phyloP scores from a whole-genome alignment of 805 yeast genomes.

The Monosporozyma aquatica region DNA sequence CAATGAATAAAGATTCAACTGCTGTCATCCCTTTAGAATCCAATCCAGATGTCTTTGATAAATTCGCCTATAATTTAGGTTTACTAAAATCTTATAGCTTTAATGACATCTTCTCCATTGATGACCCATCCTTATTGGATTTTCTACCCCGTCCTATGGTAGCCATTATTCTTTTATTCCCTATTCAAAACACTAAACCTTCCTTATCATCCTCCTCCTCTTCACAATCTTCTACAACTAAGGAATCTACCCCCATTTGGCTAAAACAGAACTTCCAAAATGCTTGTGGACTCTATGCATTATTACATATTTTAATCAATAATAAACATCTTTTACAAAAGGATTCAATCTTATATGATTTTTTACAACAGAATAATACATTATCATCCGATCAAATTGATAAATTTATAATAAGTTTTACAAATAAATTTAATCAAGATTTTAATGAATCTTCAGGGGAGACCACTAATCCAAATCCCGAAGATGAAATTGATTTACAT shows the following conservation, averaged over 20 bases:
- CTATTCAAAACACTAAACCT: constrained; percentile 41
- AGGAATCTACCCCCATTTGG: constrained; percentile 48
- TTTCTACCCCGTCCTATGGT: constrained; percentile 75
- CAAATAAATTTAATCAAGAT: constrained; percentile 16
- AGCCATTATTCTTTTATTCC: constrained; percentile 74
- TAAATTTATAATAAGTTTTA: constrained; percentile 19
- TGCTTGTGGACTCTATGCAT: constrained; percentile 89
- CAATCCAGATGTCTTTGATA: constrained; percentile 74
- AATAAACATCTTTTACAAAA: constrained; percentile 20
- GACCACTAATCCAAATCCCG: constrained; percentile 57
- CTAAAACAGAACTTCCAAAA: constrained; percentile 74
- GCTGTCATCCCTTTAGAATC: constrained; percentile 83
- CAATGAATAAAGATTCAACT: constrained; percentile 10
- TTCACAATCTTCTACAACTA: too few species aligned
- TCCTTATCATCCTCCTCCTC: too few species aligned
- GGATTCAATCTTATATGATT: constrained; percentile 18
- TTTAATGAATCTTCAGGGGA: constrained; percentile 39
- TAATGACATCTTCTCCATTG: constrained; percentile 76
- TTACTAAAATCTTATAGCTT: constrained; percentile 51
- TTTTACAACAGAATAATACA: constrained; percentile 25
- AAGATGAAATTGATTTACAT: constrained; percentile 49
- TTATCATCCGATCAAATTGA: constrained; percentile 15
- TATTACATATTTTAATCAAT: constrained; percentile 54
- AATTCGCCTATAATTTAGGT: constrained; percentile 61
- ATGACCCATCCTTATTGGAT: constrained; percentile 70